Base-by-base conservation (phyloP, 352 stramenopile genomes). In the Pythium dissimile region DNA sequence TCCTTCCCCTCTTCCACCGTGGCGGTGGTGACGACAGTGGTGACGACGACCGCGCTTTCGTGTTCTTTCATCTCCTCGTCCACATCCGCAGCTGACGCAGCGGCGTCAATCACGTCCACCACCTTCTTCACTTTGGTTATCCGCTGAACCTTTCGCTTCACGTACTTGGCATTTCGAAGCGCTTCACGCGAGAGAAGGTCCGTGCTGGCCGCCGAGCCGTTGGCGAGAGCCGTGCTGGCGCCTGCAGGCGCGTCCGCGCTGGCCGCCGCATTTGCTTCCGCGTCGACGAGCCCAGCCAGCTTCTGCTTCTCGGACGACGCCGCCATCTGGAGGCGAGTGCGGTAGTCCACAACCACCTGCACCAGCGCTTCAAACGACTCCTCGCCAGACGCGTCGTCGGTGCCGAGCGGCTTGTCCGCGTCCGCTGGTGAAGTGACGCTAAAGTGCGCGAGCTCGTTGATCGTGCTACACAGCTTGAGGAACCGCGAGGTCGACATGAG, bases 231-330 rank as follows among this genome's bases (percentile, higher is more conserved):
- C n/a, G 16, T 20, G 39, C 20, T 21, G 6, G n/a, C 31, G 1
- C 13, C 42, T 16, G 23, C 52, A 41, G 8, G 35, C 0, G 30
- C 32, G 24, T 41, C 24, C 10, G 39, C 26, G 20, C 28, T 52
- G 5, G 41, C 30, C 8, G 52, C 15, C 26, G 24, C 23, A n/a
- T 15, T 44, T 24, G 5, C 18, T 18, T 55, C 55, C 1, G 62
- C 39, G 21, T 69, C 62, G n/a, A 65, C 37, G 7, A 69, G 52
- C 2, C 39, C 26, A 11, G 21, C 35, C 0, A 92, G 45, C 37
- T 88, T 89, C 27, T 80, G 73, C 54, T 88, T 92, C 43, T 92
- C 82, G 15, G 88, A 84, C 23, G 54, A 71, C 15, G 69, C 77
- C 11, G 80, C 82, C 73, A 92, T 88, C 54, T 89, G 75, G 5